Base-by-base conservation (phyloP, 768 basidiomycete genomes). In the Hypholoma fasciculare region DNA sequence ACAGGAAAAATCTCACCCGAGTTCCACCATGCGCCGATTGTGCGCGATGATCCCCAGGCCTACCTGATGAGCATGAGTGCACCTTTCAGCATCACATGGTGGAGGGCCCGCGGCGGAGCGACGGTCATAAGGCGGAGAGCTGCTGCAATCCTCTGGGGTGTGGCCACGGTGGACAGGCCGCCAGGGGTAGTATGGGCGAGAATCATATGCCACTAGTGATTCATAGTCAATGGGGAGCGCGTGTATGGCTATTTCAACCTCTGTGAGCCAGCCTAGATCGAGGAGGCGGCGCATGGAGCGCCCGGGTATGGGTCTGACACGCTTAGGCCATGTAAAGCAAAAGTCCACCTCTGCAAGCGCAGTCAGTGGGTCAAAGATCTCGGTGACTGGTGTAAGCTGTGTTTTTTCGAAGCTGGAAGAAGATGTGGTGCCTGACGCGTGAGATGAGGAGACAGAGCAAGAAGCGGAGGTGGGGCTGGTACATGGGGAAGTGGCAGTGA, bases 261-360 rank as follows among this genome's bases (percentile, higher is more conserved):
- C 49, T 8, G 65, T 67, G 3, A 81, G 59, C 79, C 80, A 82
- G 7, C 71, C 69, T 9, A 78, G 58, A 19, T 72, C 68, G 12
- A 81, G 56, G 1, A 82, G 66, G 4, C 78, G 71, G 0, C 76
- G 70, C 9, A 78, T 61, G 2, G 68, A 71, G 46, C 73, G 75
- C 7, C 78, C 78, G 1, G 66, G 43, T 11, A 82, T 68, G 2
- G n/a, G n/a, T n/a, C n/a, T n/a, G n/a, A n/a, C n/a, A n/a, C n/a
- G n/a, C n/a, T n/a, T n/a, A n/a, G n/a, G n/a, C n/a, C n/a, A n/a
- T n/a, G n/a, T n/a, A n/a, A n/a, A n/a, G n/a, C n/a, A n/a, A n/a
- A n/a, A n/a, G n/a, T n/a, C n/a, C n/a, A n/a, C n/a, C n/a, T n/a
- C n/a, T n/a, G n/a, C n/a, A n/a, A n/a, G n/a, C n/a, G n/a, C n/a